Base-by-base conservation (phyloP, 441 rosid genomes). In the Gossypium trilobum region DNA sequence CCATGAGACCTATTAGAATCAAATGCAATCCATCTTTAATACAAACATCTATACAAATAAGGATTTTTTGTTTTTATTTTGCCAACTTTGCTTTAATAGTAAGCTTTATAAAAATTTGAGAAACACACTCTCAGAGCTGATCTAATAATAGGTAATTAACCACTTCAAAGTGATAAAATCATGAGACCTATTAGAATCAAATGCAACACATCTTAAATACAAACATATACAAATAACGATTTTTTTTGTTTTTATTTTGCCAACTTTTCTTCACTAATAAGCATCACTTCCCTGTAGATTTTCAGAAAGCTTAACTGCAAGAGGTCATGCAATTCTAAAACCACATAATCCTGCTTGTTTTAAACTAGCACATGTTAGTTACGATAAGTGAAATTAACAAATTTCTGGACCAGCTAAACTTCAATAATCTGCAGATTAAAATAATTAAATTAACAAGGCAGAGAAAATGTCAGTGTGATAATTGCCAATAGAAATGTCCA, bases 261-360 rank as follows among this genome's bases (percentile, higher is more conserved):
- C 48, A 2, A 68, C 10, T 51, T 68, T 67, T 48, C 46, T 51
- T 68, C 72, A 51, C 31, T 68, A 51, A 51, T 51, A 27, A 68
- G 33, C 59, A 68, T 68, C 72, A 48, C 22, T 48, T 68, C 39
- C 16, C 46, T 29, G 16, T 1, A 68, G 46, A 66, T 27, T 76
- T 59, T 33, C 48, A 66, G 29, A 67, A 66, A 11, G 29, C 6
- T 20, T 23, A 2, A 22, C 25, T 14, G 51, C 33, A 57, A 64
- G 46, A 17, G 61, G 51, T 27, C 50, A 57, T 20, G 50, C 14
- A 27, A 56, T 13, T 71, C 42, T 57, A 27, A 48, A 36, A 59
- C 62, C 36, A 23, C 31, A 11, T 14, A 20, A 31, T 65, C 17
- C 20, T 55, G 57, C 51, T 23, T 29, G 14, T 46, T 58, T 68